phyloP scores from a whole-genome alignment of 495 filamentous ascomycete genomes.

The Penicillium egyptiacum region DNA sequence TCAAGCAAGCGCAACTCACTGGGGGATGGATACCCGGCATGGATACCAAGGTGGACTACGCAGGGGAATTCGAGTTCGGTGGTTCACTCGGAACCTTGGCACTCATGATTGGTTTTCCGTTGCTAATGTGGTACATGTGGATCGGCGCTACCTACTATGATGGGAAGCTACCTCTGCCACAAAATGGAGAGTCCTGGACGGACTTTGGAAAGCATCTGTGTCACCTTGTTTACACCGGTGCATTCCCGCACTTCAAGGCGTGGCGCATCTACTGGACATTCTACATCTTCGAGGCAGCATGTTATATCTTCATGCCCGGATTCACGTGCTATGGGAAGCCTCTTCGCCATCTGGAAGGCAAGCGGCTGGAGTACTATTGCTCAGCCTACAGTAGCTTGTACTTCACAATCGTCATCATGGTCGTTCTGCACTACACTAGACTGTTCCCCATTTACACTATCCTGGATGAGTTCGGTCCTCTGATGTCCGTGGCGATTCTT shows the following conservation, averaged over 20 bases:
- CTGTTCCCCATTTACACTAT: constrained; percentile 80
- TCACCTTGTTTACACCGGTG: constrained; percentile 68
- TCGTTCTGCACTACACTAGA: constrained; percentile 65
- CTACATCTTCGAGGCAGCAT: constrained; percentile 68
- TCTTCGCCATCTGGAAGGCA: constrained; percentile 59
- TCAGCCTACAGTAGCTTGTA: constrained; percentile 77
- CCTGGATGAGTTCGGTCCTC: constrained; percentile 83
- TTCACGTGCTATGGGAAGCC: constrained; percentile 78
- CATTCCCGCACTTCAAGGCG: constrained; percentile 70
- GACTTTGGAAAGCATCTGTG: constrained; percentile 67
- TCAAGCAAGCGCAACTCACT: constrained; percentile 20
- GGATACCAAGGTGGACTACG: constrained; percentile 27
- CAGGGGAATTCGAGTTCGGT: constrained; percentile 71
- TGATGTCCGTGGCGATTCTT: constrained; percentile 84
- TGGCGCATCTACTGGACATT: constrained; percentile 91
- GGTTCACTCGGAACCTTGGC: constrained; percentile 66
- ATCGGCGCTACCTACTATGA: constrained; percentile 87
- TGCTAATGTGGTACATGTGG: constrained; percentile 97
- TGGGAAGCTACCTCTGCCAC: constrained; percentile 69
- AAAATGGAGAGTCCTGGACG: constrained; percentile 52
- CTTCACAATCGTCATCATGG: constrained; percentile 64
- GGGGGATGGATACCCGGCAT: constrained; percentile 28
- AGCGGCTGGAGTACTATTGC: constrained; percentile 82
- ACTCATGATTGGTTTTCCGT: constrained; percentile 84
- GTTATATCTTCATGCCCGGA: constrained; percentile 79